phyloP scores from a whole-genome alignment of 345 rosid genomes.

The Aegle marmelos region DNA sequence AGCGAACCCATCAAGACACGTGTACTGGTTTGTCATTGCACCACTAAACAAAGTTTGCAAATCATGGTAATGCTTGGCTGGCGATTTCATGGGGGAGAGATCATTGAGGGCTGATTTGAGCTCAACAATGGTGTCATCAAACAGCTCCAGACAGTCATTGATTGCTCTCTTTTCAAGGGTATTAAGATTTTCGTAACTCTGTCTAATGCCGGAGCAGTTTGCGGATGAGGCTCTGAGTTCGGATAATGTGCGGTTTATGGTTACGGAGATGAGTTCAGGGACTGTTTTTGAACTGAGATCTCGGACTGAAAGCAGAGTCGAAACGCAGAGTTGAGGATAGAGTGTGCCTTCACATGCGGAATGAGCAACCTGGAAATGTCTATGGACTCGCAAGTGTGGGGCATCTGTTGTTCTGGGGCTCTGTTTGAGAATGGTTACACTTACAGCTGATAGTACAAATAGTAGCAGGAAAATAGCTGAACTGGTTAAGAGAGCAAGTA shows the following conservation, averaged over 20 bases:
- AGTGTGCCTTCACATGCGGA: conserved; percentile 49
- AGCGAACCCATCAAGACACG: conserved; percentile 84
- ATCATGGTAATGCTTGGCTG: conserved; percentile 38
- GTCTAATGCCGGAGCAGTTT: conserved; percentile 43
- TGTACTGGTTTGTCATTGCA: conserved; percentile 86
- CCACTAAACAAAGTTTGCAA: conserved; percentile 62
- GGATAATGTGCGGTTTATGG: conserved; percentile 47
- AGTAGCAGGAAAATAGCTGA: conserved; percentile 19
- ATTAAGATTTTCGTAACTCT: conserved; percentile 19
- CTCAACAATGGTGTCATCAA: conserved; percentile 43
- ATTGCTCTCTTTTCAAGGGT: conserved; percentile 47
- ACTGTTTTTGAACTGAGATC: conserved; percentile 41
- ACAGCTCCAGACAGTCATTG: conserved; percentile 66
- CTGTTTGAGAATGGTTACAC: neutral
- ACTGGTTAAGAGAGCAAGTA: conserved; percentile 21
- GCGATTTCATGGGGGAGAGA: conserved; percentile 31
- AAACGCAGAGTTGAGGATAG: conserved; percentile 60
- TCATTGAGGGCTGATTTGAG: conserved; percentile 42
- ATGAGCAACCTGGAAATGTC: conserved; percentile 32
- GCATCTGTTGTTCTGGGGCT: conserved; percentile 15
- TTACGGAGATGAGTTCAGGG: conserved; percentile 44
- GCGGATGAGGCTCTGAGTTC: conserved; percentile 44
- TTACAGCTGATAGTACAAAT: neutral
- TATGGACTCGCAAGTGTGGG: conserved; percentile 26
- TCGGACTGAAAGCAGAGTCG: conserved; percentile 50